Base-by-base conservation (phyloP, 139 green algal genomes). In the Chlorella sp. region DNA sequence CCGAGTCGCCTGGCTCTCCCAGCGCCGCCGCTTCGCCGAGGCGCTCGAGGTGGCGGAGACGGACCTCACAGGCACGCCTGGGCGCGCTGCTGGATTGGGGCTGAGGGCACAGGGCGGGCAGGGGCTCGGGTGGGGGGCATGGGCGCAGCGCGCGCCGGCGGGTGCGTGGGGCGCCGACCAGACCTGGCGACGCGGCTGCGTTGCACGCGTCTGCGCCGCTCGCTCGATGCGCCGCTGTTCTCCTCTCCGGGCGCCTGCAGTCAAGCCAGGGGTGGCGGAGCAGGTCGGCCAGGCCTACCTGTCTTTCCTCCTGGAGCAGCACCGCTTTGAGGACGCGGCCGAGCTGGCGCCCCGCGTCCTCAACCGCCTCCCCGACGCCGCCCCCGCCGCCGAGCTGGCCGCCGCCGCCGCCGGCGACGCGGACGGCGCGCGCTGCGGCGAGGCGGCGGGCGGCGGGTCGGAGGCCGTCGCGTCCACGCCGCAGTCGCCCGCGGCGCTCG, bases 1-100 rank as follows among this genome's bases (percentile, higher is more conserved):
- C 82, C 86, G 91, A 5, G 77, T 98, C 45, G 55, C 43, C 0
- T 98, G 94, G 94, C 82, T 98, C 55, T 70, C 92, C 59, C 76
- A 87, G 63, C 87, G 85, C 35, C 42, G 77, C 17, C 80, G 81
- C 11, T 94, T 88, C 73, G 71, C 86, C 36, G 83, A 92, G 55
- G 94, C 94, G n/a, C 83, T 98, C 63, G 50, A 45, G 3, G 73
- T 92, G 25, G 86, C 86, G 27, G 88, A 93, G 61, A 76, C 50
- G 8, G 87, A 91, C 43, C 62, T 71, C 8, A 69, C 71, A 67
- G 71, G 71, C 48, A 38, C n/a, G 27, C 1, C 48, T 51, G 1
- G 51, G 35, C 7, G 36, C 50, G 38, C 60, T 65, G 58, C n/a
- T 65, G 58, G 58, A 12, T 35, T 15, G 21, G 25, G 58, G 25